Evolutionary conservation across 2,329 filamentous ascomycete species (phyloP).

Genomic region (Hysterium pulicare): DNA sequence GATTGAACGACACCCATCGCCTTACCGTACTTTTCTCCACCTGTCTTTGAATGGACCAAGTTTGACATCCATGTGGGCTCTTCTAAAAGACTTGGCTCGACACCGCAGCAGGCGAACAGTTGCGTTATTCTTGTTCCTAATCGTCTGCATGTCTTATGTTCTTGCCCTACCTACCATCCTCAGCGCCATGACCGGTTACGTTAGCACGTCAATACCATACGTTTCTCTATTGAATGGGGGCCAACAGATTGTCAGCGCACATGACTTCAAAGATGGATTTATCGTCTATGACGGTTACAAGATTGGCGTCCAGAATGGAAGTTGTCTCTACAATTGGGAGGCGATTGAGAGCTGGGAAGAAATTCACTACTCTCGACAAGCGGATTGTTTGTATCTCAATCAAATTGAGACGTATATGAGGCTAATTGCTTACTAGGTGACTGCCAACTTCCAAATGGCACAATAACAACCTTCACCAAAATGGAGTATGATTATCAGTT

Average conservation of each 20-base stretch:
- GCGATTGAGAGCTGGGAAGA: no score
- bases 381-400: no score
- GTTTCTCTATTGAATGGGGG: conserved; percentile 19
- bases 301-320: conserved; percentile 3
- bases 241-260: conserved; percentile 22
- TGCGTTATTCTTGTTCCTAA: conserved; percentile 31
- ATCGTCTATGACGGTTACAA: conserved; percentile 1
- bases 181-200: conserved; percentile 38
- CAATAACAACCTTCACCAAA: conserved; percentile 3
- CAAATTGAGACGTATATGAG: no score
- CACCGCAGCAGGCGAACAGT: conserved; percentile 19
- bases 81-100: conserved; percentile 24
- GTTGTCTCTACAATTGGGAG: background rate
- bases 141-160: conserved; percentile 28
- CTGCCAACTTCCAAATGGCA: conserved; percentile 21
- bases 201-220: conserved; percentile 24
- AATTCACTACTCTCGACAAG: no score
- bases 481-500: background rate
- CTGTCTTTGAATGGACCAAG: conserved; percentile 27
- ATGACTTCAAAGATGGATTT: conserved; percentile 6
- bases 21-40: conserved; percentile 32
- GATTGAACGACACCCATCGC: conserved; percentile 33
- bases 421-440: conserved; percentile 11
- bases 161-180: conserved; percentile 30
- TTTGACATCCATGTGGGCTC: conserved; percentile 19